phyloP scores from a whole-genome alignment of 2,329 filamentous ascomycete genomes.

The Botrytis galanthina region DNA sequence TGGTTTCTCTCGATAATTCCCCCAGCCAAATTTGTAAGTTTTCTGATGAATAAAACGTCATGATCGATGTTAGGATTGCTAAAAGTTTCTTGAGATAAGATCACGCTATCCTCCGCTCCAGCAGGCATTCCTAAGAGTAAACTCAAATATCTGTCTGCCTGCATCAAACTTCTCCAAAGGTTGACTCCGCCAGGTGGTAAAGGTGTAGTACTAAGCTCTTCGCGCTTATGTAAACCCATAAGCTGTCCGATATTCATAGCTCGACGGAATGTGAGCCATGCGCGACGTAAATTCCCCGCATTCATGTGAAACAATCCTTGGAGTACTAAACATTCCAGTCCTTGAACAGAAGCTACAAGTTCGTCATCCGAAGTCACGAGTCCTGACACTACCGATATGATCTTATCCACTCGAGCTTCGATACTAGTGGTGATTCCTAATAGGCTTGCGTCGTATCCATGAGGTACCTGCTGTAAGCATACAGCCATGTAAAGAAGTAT shows the following conservation, averaged over 20 bases:
- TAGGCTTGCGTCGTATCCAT: constrained; percentile 28
- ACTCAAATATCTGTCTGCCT: constrained; percentile 47
- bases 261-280: constrained; percentile 48
- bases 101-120: constrained; percentile 26
- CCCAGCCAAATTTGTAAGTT: constrained; percentile 29
- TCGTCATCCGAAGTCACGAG: constrained; percentile 48
- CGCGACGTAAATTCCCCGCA: constrained; percentile 48
- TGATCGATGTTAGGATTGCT: constrained; percentile 30
- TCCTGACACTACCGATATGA: constrained; percentile 31
- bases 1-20: constrained; percentile 36
- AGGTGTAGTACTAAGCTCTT: constrained; percentile 10
- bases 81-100: constrained; percentile 32
- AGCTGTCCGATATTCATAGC: constrained; percentile 47
- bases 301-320: constrained; percentile 49
- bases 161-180: constrained; percentile 48
- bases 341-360: constrained; percentile 48
- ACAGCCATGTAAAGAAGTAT: constrained; percentile 34
- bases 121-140: constrained; percentile 34
- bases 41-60: constrained; percentile 29
- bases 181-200: constrained; percentile 32
- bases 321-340: constrained; percentile 51
- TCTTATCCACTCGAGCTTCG: constrained; percentile 33
- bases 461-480: constrained; percentile 35
- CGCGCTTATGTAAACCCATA: constrained; percentile 33
- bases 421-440: constrained; percentile 29